Conservation (phyloP, 495 filamentous ascomycete genomes). For the Neurospora sp. region DNA sequence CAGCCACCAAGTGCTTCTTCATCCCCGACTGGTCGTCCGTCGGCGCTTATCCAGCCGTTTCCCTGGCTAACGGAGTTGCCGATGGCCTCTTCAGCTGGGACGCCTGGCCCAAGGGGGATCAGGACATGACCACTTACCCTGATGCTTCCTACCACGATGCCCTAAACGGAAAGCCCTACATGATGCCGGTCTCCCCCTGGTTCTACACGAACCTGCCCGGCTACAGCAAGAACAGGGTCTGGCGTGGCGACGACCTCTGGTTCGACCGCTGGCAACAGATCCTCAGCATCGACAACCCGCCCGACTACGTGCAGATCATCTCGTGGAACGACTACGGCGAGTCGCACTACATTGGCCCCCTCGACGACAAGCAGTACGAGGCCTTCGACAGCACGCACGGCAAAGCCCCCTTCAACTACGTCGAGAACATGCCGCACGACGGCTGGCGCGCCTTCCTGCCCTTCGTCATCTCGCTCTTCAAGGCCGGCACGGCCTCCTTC, state of each 20-base stretch:
- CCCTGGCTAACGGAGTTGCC: slow-evolving; percentile 8
- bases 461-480: slow-evolving; percentile 51
- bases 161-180: slow-evolving; percentile 22
- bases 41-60: slow-evolving; percentile 5
- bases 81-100: slow-evolving; percentile 30
- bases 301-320: slow-evolving; percentile 3
- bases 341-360: neutral
- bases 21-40: slow-evolving; percentile 20
- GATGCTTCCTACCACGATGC: slow-evolving; percentile 13
- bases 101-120: slow-evolving; percentile 32
- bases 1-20: slow-evolving; percentile 19
- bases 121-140: slow-evolving; percentile 35
- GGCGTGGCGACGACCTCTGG: slow-evolving; percentile 57
- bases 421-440: slow-evolving; percentile 38
- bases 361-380: neutral
- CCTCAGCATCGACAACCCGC: neutral
- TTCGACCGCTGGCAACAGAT: slow-evolving; percentile 10
- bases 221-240: slow-evolving; percentile 61
- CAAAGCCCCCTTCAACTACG: slow-evolving; percentile 6
- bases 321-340: slow-evolving; percentile 5
- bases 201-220: slow-evolving; percentile 54
- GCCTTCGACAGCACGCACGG: neutral
- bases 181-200: slow-evolving; percentile 54
- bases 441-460: slow-evolving; percentile 45
- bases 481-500: slow-evolving; percentile 14